phyloP scores from a whole-genome alignment of 176 grass and related monocot genomes.

The Oryza glumipatula region DNA sequence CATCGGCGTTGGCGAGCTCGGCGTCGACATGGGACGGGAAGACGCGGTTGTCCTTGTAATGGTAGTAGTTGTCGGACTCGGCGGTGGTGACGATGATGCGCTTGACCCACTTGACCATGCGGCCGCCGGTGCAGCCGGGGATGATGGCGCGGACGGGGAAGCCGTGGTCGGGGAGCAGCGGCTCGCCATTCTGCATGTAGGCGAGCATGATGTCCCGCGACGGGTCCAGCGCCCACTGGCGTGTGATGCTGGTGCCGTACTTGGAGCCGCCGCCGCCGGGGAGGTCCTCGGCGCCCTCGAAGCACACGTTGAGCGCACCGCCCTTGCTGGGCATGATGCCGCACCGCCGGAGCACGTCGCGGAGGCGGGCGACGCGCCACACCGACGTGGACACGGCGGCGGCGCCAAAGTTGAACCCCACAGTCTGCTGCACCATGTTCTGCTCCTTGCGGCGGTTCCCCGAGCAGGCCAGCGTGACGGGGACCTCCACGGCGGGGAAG shows the following conservation, averaged over 20 bases:
- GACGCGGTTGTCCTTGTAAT: conserved; percentile 90
- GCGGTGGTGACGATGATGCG: conserved; percentile 75
- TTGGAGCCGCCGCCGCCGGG: conserved; percentile 78
- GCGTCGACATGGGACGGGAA: conserved; percentile 83
- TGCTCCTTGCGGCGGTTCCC: conserved; percentile 96
- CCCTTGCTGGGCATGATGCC: conserved; percentile 54
- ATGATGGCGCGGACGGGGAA: conserved; percentile 82
- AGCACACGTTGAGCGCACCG: conserved; percentile 75
- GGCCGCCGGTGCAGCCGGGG: conserved; percentile 80
- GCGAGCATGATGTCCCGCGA: conserved; percentile 78
- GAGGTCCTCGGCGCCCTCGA: conserved; percentile 91
- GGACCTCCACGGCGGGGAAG: conserved; percentile 61
- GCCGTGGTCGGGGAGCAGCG: conserved; percentile 70
- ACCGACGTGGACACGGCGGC: conserved; percentile 73
- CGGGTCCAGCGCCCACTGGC: conserved; percentile 74
- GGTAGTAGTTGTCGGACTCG: conserved; percentile 88
- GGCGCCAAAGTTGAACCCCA: conserved; percentile 90
- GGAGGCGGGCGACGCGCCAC: conserved; percentile 70
- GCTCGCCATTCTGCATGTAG: conserved; percentile 93
- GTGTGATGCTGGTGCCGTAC: conserved; percentile 82
- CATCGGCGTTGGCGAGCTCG: conserved; percentile 95
- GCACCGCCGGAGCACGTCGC: conserved; percentile 72
- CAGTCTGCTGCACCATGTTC: conserved; percentile 84
- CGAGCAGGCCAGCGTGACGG: conserved; percentile 74
- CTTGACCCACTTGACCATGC: conserved; percentile 98